phyloP scores from a whole-genome alignment of 306 rosid species.

The Citrullus colocynthis region DNA sequence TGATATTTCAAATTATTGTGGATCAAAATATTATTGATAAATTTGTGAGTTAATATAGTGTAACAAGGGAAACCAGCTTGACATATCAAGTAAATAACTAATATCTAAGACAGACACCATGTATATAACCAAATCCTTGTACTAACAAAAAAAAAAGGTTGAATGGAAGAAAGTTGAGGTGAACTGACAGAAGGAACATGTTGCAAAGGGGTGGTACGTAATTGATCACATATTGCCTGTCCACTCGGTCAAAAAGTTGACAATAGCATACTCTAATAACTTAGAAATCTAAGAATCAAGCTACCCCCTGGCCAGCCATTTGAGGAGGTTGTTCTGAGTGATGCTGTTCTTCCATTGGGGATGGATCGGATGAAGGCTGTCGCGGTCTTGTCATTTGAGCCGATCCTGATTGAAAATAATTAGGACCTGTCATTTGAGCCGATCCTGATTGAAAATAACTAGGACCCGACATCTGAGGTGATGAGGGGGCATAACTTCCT shows the following conservation, averaged over 20 bases:
- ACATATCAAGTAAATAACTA: neutral
- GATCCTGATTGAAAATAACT: neutral
- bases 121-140: neutral
- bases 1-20: neutral
- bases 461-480: neutral
- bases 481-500: neutral
- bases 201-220: neutral
- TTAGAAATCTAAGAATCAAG: neutral
- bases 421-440: neutral
- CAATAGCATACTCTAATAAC: neutral
- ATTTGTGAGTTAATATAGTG: neutral
- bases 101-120: neutral
- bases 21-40: neutral
- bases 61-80: neutral
- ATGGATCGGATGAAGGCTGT: neutral
- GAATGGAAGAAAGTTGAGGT: neutral
- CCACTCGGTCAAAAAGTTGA: neutral
- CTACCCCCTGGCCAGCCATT: neutral
- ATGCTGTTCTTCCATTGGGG: neutral
- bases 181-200: neutral
- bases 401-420: neutral
- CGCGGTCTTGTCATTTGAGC: neutral
- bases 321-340: neutral
- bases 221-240: neutral
- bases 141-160: neutral